These are phyloP conservation scores for Trichoderma gracile DNA, from an alignment of 2,329 filamentous ascomycete genomes.

Conservation along the genomic window DNA sequence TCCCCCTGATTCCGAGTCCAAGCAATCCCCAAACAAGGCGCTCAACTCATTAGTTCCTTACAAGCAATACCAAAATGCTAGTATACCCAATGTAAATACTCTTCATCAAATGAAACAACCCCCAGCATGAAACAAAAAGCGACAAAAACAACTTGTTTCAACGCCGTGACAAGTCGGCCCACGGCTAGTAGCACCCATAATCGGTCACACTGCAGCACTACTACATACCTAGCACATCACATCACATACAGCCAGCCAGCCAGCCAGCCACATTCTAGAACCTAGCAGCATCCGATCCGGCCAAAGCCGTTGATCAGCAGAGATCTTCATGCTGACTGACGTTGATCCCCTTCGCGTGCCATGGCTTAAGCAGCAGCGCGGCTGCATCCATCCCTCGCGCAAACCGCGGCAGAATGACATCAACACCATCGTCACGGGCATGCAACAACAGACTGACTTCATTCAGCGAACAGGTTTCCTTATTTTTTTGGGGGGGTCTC, in stretches of 20 bases:
- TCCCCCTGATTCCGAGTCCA: no score
- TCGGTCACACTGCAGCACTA: no score
- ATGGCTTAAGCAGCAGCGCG: background rate
- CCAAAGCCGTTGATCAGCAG: slow-evolving; percentile 15
- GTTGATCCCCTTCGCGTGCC: slow-evolving; percentile 8
- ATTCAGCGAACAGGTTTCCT: background rate
- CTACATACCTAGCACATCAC: no score
- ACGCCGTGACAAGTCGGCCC: no score
- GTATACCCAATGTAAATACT: background rate
- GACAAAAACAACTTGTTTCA: background rate
- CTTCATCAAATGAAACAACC: background rate
- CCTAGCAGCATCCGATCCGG: background rate
- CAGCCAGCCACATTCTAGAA: background rate
- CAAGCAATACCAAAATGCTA: no score
- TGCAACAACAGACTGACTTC: background rate
- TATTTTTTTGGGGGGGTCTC: background rate
- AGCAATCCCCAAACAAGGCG: background rate
- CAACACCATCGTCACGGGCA: background rate
- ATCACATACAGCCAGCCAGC: no score
- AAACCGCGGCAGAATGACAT: slow-evolving; percentile 3
- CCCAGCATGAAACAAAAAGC: slow-evolving; percentile 15
- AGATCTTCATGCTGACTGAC: slow-evolving; percentile 19
- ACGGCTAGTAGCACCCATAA: no score
- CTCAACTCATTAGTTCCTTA: no score
- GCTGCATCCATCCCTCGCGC: background rate